phyloP scores from a whole-genome alignment of 257 asterid genomes.

The Handroanthus guayacan region DNA sequence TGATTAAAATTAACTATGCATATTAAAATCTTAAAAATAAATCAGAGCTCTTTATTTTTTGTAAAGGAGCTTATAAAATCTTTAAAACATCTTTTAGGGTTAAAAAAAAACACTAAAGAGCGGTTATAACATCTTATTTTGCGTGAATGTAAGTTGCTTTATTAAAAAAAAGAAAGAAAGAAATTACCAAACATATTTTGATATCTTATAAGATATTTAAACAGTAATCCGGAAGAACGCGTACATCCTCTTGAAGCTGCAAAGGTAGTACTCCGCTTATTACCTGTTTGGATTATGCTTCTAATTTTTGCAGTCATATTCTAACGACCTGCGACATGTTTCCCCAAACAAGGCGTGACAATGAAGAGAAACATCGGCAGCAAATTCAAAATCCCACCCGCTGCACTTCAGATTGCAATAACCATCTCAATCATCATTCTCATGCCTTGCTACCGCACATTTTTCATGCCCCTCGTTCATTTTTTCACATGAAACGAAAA shows the following conservation, averaged over 20 bases:
- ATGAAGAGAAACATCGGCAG: slow-evolving; percentile 72
- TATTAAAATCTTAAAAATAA: too few relatives aligned
- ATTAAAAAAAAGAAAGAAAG: too few relatives aligned
- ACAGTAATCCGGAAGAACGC: slow-evolving; percentile 33
- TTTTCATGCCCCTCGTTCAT: slow-evolving; percentile 72
- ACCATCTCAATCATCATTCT: slow-evolving; percentile 73
- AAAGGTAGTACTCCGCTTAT: slow-evolving; percentile 55
- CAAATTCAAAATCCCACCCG: slow-evolving; percentile 86
- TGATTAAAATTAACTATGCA: too few relatives aligned
- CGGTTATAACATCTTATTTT: too few relatives aligned
- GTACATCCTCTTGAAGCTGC: slow-evolving; percentile 45
- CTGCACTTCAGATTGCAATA: slow-evolving; percentile 94
- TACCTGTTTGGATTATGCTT: slow-evolving; percentile 87
- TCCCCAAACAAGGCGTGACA: slow-evolving; percentile 96
- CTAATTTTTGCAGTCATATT: slow-evolving; percentile 87
- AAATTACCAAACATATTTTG: too few relatives aligned
- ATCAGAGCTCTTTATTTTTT: too few relatives aligned
- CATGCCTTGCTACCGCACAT: slow-evolving; percentile 79
- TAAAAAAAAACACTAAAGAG: too few relatives aligned
- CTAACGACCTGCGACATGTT: slow-evolving; percentile 92
- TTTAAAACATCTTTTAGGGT: too few relatives aligned
- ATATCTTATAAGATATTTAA: too few relatives aligned
- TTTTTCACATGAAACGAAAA: slow-evolving; percentile 60
- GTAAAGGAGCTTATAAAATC: too few relatives aligned
- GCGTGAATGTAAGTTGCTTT: too few relatives aligned